Conservation (phyloP, 495 filamentous ascomycete species). For the Neurospora terricola region DNA sequence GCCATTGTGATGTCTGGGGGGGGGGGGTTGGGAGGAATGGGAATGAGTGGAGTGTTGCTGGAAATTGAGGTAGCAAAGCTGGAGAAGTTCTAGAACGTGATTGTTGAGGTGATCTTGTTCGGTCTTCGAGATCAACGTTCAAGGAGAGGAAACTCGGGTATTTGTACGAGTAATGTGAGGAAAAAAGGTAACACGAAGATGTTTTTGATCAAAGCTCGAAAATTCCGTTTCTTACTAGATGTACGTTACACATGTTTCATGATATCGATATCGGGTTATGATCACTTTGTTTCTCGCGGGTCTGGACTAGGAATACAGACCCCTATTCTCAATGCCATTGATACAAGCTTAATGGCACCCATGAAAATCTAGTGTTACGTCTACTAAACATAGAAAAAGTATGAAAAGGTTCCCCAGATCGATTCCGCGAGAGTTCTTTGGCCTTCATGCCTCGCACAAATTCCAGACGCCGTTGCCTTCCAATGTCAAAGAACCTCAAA, state of each 20-base stretch:
- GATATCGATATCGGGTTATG: neutral
- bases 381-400: neutral
- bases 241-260: neutral
- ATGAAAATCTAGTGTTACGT: neutral
- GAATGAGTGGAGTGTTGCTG: no score
- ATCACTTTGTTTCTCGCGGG: neutral
- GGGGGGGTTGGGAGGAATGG: no score
- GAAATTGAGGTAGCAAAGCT: no score
- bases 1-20: no score
- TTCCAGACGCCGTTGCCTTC: neutral
- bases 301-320: neutral
- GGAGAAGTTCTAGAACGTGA: no score
- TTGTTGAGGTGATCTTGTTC: neutral
- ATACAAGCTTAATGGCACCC: neutral
- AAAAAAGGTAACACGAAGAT: neutral
- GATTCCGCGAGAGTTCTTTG: no score
- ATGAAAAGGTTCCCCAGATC: neutral
- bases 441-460: neutral
- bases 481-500: no score
- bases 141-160: neutral
- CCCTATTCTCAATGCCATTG: neutral
- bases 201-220: neutral
- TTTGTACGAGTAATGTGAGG: neutral
- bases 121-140: neutral
- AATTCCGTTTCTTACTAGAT: neutral